phyloP scores from a whole-genome alignment of 495 filamentous ascomycete species.

The Oidiodendron maius region DNA sequence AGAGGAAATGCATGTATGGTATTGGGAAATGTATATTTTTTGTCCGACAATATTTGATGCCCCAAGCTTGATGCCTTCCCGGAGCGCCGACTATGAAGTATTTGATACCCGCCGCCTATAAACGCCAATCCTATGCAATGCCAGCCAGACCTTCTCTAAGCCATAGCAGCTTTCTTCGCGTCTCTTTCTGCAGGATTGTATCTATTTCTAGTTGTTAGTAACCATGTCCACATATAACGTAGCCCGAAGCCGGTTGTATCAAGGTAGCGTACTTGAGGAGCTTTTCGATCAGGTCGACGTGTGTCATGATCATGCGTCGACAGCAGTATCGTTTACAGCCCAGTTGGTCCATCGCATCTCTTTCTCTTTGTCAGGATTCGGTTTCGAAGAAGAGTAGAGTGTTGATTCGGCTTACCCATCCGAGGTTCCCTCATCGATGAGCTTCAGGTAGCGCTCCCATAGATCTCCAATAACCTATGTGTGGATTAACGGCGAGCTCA shows the following conservation, averaged over 20 bases:
- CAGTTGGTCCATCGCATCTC: slow-evolving; percentile 89
- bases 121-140: slow-evolving; percentile 10
- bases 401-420: slow-evolving; percentile 60
- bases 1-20: slow-evolving; percentile 6
- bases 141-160: slow-evolving; percentile 2
- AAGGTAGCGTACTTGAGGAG: slow-evolving; percentile 66
- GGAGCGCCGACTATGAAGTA: slow-evolving; percentile 18
- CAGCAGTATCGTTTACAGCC: slow-evolving; percentile 96
- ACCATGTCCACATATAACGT: not conserved
- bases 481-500: slow-evolving; percentile 11
- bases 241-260: not conserved
- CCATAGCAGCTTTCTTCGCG: slow-evolving; percentile 19
- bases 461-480: slow-evolving; percentile 87
- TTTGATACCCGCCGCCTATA: slow-evolving; percentile 1
- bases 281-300: slow-evolving; percentile 98
- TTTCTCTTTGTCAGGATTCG: slow-evolving; percentile 25
- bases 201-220: slow-evolving; percentile 13
- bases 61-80: not conserved
- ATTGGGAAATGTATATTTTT: slow-evolving; percentile 9
- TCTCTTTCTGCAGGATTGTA: slow-evolving; percentile 28
- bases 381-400: slow-evolving; percentile 7
- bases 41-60: slow-evolving; percentile 3
- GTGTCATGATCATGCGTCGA: slow-evolving; percentile 98
- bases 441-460: slow-evolving; percentile 87
- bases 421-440: slow-evolving; percentile 68